Conservation (phyloP, 441 rosid genomes). For the Metrosideros polymorpha region DNA sequence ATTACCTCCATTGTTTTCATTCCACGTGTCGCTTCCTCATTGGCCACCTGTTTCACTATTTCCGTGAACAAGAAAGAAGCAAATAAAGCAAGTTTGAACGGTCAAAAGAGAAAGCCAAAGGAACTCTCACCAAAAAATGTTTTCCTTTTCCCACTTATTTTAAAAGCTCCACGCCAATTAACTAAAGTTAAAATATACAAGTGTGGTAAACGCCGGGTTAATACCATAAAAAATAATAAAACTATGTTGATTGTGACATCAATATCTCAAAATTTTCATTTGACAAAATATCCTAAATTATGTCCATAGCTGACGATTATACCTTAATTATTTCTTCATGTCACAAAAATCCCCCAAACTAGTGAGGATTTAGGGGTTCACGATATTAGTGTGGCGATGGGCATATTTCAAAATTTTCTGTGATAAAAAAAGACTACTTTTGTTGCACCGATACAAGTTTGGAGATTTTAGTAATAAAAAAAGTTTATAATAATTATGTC, state of each 20-base stretch:
- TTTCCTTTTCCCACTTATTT: neutral
- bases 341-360: neutral
- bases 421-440: rapidly evolving
- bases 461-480: neutral
- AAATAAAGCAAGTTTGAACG: neutral
- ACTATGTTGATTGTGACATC: neutral
- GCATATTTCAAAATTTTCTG: neutral
- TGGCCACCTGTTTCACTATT: neutral
- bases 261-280: neutral
- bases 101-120: neutral
- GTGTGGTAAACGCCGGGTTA: neutral
- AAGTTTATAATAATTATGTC: rapidly evolving
- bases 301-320: neutral
- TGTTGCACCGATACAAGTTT: neutral
- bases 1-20: neutral
- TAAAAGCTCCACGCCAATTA: neutral
- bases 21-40: neutral
- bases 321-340: neutral
- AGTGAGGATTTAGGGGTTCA: neutral
- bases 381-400: neutral
- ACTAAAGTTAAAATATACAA: neutral
- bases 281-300: neutral
- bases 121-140: neutral
- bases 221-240: neutral
- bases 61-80: neutral